Conservation (phyloP, 306 rosid species). For the Glycine tomentella region DNA sequence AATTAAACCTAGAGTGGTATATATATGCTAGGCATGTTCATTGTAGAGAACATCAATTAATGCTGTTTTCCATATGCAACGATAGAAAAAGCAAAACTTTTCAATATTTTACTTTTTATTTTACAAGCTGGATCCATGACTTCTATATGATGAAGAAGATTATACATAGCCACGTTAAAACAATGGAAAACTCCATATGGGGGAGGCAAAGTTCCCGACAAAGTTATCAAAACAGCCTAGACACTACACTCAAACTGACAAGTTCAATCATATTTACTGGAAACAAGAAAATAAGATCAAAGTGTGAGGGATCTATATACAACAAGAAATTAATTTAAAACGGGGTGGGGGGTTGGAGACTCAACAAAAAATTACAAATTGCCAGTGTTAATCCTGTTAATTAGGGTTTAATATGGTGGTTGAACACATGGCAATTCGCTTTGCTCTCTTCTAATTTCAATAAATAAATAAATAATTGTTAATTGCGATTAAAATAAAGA, state of each 20-base stretch:
- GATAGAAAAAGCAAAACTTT: too few species aligned
- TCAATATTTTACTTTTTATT: background rate
- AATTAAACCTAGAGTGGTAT: too few species aligned
- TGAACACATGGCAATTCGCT: too few species aligned
- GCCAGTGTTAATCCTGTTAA: too few species aligned
- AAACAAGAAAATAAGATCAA: background rate
- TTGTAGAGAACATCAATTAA: background rate
- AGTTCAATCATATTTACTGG: constrained; percentile 10
- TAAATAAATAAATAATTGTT: too few species aligned
- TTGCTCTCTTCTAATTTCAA: too few species aligned
- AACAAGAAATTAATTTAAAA: background rate
- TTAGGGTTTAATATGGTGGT: too few species aligned
- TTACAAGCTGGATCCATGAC: background rate
- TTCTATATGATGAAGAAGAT: background rate
- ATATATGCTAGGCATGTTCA: too few species aligned
- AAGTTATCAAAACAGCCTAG: constrained; percentile 30
- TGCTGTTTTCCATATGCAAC: background rate
- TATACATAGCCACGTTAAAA: too few species aligned
- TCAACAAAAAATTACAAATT: background rate
- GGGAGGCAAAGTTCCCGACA: constrained; percentile 38
- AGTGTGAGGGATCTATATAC: background rate
- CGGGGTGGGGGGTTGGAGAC: background rate
- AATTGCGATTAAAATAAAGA: too few species aligned
- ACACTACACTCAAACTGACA: constrained; percentile 19
- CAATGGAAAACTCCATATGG: background rate